phyloP scores from a whole-genome alignment of 768 basidiomycete genomes.

The Exsudoporus frostii region DNA sequence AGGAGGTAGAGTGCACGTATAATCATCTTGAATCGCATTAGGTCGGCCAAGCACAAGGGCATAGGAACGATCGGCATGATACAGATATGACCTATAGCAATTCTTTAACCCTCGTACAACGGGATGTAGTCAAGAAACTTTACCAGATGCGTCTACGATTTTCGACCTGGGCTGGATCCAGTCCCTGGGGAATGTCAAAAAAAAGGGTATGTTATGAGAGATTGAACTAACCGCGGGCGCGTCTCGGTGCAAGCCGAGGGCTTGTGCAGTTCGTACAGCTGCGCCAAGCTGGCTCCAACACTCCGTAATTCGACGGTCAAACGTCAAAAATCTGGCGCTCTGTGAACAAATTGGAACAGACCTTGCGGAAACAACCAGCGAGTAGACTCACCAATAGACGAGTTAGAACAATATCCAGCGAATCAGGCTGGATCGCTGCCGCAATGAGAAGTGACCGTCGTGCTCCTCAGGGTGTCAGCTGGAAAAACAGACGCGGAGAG shows the following conservation, averaged over 20 bases:
- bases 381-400: conserved; percentile 60
- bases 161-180: conserved; percentile 76
- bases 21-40: conserved; percentile 84
- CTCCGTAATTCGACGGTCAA: conserved; percentile 87
- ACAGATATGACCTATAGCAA: conserved; percentile 71
- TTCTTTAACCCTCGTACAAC: conserved; percentile 1
- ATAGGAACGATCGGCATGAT: conserved; percentile 92
- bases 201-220: not conserved
- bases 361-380: not conserved
- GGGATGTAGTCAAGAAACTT: not conserved
- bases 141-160: conserved; percentile 90
- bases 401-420: conserved; percentile 86
- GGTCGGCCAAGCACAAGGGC: conserved; percentile 90
- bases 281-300: conserved; percentile 96
- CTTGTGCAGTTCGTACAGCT: conserved; percentile 89
- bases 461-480: conserved; percentile 45
- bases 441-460: conserved; percentile 86
- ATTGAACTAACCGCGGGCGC: conserved; percentile 63
- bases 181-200: conserved; percentile 42
- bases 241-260: conserved; percentile 91
- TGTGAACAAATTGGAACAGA: conserved; percentile 27
- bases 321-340: conserved; percentile 66
- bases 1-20: conserved; percentile 77
- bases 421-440: conserved; percentile 91
- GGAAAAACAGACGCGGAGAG: conserved; percentile 1